Evolutionary conservation across 108 stramenopile genomes (phyloP), one percentile per base, ranked within the genome.

Genomic region (Conticribra weissflogii): DNA sequence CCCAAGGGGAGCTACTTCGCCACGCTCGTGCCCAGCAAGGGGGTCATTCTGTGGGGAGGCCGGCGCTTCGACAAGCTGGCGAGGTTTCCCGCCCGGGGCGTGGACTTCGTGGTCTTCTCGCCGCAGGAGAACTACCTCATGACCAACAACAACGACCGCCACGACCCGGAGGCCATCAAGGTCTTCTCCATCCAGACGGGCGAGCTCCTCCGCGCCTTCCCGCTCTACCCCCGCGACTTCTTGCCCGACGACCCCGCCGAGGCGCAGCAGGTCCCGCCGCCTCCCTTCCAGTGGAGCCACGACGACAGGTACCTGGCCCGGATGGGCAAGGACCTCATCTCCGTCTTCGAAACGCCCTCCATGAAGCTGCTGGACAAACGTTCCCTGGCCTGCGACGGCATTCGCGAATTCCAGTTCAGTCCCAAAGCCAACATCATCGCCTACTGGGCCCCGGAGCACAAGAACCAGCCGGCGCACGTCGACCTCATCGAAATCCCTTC

Each of bases 41-140:
- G 98, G 53, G 94, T 98, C 45, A 96, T 97, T 21, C 77, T 98
- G 51, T 98, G 98, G 98, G 94, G 96, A 44, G 96, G 96, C 24
- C 59, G 75, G 28, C 78, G 76, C 31, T 98, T 96, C 67, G 88
- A 97, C 67, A 96, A 97, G 77, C 61, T 85, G 19, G 96, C 81
- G 18, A 86, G 97, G 1, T 96, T 98, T 70, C 83, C 91, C 27
- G 95, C 96, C 36, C 85, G 90, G 3, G 95, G 92, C 29, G 97
- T 97, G 46, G 82, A 91, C 67, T 76, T 80, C 9, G 76, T 96
- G 44, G 33, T 86, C 23, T 96, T 97, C 65, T 83, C 81, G 41
- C 92, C 93, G 0, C 81, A 88, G 49, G 95, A 97, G 71, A 91
- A 87, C 41, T 98, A 95, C 79, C 59, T 98, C 48, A 54, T 98